phyloP scores from a whole-genome alignment of 2,329 filamentous ascomycete genomes.

The Camillea tinctor region DNA sequence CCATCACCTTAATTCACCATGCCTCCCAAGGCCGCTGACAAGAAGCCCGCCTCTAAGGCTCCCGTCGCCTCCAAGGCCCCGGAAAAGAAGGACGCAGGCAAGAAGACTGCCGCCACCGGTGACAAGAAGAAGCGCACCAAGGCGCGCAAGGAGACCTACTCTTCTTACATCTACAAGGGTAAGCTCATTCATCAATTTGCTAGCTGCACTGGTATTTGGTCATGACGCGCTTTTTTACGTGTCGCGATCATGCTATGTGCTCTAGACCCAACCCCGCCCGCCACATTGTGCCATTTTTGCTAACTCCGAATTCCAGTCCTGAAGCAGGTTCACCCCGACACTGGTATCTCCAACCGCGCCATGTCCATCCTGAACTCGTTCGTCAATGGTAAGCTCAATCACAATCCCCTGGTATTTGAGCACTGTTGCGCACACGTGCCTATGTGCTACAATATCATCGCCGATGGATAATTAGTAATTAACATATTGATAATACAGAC shows the following conservation, averaged over 20 bases:
- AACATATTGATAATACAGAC: conserved; percentile 51
- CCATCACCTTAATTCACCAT: conserved; percentile 59
- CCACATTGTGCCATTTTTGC: conserved; percentile 9
- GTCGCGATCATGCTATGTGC: background rate
- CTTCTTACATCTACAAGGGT: conserved; percentile 99
- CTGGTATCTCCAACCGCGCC: conserved; percentile 99
- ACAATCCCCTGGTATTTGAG: background rate
- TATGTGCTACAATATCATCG: background rate
- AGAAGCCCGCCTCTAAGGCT: conserved; percentile 99
- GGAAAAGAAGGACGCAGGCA: conserved; percentile 99
- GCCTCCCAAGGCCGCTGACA: conserved; percentile 96
- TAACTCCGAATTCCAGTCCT: conserved; percentile 64
- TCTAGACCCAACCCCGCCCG: no score
- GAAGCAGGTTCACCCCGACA: conserved; percentile 99
- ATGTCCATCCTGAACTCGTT: conserved; percentile 99
- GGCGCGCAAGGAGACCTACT: conserved; percentile 99
- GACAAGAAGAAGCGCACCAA: conserved; percentile 99
- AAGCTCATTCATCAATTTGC: conserved; percentile 31
- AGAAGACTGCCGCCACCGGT: conserved; percentile 95
- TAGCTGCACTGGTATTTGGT: background rate
- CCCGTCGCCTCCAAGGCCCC: conserved; percentile 69
- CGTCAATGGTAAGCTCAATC: conserved; percentile 76
- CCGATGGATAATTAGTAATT: conserved; percentile 10
- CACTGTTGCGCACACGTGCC: background rate
- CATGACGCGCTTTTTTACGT: conserved; percentile 11